phyloP scores from a whole-genome alignment of 495 filamentous ascomycete genomes.

The Neohortaea acidophila region DNA sequence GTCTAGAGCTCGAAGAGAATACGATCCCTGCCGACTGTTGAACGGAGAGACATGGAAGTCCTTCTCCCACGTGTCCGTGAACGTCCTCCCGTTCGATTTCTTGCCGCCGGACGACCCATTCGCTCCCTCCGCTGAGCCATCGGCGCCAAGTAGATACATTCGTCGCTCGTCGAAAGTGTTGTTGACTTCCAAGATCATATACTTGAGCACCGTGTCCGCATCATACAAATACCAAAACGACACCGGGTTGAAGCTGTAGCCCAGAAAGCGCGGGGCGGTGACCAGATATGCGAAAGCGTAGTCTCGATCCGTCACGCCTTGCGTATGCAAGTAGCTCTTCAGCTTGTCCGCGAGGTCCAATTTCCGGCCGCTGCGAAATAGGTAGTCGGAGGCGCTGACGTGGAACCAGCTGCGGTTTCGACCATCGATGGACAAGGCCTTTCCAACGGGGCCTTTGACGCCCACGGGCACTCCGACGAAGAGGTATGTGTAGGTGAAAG shows the following conservation, averaged over 20 bases:
- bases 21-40: conserved; percentile 47
- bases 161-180: conserved; percentile 64
- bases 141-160: conserved; percentile 30
- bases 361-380: conserved; percentile 34
- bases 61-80: conserved; percentile 43
- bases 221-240: conserved; percentile 73
- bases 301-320: conserved; percentile 26
- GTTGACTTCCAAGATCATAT: conserved; percentile 61
- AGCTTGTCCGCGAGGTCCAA: conserved; percentile 43
- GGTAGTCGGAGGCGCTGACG: conserved; percentile 43
- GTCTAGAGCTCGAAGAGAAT: conserved; percentile 40
- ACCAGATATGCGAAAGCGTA: conserved; percentile 54
- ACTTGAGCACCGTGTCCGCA: conserved; percentile 38
- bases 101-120: neutral
- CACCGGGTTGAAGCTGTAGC: conserved; percentile 61
- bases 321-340: conserved; percentile 37
- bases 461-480: conserved; percentile 50
- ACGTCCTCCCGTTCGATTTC: conserved; percentile 7
- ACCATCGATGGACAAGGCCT: conserved; percentile 38
- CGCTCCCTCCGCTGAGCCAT: neutral
- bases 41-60: conserved; percentile 66
- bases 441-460: conserved; percentile 37
- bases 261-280: conserved; percentile 51
- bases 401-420: conserved; percentile 35
- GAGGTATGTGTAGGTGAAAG: conserved; percentile 52